Conservation (phyloP, 768 basidiomycete genomes). For the Termitomyces sp. region DNA sequence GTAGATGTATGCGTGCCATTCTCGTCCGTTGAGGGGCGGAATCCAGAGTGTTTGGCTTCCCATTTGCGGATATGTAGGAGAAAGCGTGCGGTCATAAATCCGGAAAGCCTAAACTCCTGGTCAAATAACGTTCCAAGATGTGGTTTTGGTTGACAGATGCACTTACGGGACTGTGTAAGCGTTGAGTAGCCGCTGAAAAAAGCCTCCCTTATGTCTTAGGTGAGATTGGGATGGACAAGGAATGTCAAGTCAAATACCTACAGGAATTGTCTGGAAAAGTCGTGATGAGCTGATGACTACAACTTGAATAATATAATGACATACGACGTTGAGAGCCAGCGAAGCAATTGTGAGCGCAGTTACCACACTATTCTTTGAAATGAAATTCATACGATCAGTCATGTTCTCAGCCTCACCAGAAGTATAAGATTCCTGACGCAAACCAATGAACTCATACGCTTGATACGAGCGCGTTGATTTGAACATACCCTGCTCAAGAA, state of each 20-base stretch:
- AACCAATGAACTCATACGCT: background rate
- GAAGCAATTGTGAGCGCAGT: background rate
- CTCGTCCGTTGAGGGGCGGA: background rate
- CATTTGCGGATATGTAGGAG: background rate
- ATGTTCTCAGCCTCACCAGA: background rate
- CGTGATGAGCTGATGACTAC: background rate
- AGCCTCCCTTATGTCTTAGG: background rate
- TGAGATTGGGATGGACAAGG: background rate
- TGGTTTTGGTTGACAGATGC: background rate
- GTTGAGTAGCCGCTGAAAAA: background rate
- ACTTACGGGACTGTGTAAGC: background rate
- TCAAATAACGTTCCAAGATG: background rate
- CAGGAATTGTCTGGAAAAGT: background rate
- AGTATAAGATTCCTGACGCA: background rate
- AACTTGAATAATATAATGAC: background rate
- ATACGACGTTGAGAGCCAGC: background rate
- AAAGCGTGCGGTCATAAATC: background rate
- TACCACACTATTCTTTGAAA: background rate
- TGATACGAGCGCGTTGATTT: background rate
- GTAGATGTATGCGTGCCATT: background rate
- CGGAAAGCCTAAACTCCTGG: background rate
- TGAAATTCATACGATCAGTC: background rate
- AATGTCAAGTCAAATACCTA: background rate
- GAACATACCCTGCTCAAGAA: background rate
- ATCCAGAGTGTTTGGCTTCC: background rate